Conservation (phyloP, 2,329 filamentous ascomycete genomes). For the Zymoseptoria brevis region DNA sequence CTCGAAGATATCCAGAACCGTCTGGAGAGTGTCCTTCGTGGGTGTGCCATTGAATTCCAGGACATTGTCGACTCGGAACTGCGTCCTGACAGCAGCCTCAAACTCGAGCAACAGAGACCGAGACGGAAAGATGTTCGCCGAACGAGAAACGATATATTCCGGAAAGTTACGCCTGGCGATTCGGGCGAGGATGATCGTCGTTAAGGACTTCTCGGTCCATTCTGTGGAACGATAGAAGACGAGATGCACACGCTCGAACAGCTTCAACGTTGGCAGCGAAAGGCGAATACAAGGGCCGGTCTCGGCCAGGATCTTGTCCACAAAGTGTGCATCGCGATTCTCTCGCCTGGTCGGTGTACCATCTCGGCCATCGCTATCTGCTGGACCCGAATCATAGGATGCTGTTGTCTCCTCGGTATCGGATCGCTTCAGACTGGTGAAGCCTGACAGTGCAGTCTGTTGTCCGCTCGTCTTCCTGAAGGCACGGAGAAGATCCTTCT, state of each 20-base stretch:
- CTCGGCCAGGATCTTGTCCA: constrained; percentile 65
- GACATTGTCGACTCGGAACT: constrained; percentile 72
- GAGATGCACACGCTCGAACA: constrained; percentile 90
- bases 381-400: constrained; percentile 34
- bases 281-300: constrained; percentile 81
- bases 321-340: constrained; percentile 66
- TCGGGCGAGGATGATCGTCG: constrained; percentile 86
- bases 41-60: constrained; percentile 71
- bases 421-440: constrained; percentile 57
- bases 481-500: constrained; percentile 67
- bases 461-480: constrained; percentile 64
- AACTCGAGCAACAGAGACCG: constrained; percentile 74
- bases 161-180: constrained; percentile 85
- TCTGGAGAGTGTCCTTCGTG: constrained; percentile 55
- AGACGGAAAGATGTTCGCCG: constrained; percentile 78
- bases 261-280: constrained; percentile 60
- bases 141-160: constrained; percentile 80
- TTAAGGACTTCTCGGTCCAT: constrained; percentile 96
- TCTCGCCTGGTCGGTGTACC: constrained; percentile 36
- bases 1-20: constrained; percentile 64
- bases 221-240: constrained; percentile 94
- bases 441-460: constrained; percentile 63
- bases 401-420: constrained; percentile 50
- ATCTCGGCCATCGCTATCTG: constrained; percentile 29
- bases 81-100: constrained; percentile 73